phyloP scores from a whole-genome alignment of 495 filamentous ascomycete genomes.

The Penicillium atrosanguineum region DNA sequence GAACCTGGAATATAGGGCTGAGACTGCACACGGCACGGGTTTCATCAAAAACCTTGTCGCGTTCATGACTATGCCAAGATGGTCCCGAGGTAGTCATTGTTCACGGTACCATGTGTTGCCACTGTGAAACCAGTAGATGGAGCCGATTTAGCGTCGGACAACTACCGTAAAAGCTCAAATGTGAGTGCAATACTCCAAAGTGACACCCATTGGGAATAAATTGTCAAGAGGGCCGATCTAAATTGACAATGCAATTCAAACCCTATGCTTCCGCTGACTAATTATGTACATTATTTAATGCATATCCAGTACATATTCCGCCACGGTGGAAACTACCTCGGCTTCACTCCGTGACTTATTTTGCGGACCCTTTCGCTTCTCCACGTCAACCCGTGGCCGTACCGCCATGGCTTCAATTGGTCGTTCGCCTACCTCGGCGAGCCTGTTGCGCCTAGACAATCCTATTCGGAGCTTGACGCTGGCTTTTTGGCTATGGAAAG shows the following conservation, averaged over 20 bases:
- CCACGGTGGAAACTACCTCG: background rate
- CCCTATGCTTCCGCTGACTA: constrained; percentile 12
- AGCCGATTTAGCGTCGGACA: background rate
- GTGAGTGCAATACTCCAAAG: too few species aligned
- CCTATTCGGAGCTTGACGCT: constrained; percentile 37
- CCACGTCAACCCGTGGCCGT: background rate
- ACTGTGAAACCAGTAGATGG: background rate
- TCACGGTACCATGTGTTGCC: background rate
- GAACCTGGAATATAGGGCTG: background rate
- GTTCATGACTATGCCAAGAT: constrained; percentile 4
- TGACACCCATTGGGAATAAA: background rate
- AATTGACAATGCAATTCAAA: background rate
- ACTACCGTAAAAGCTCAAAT: too few species aligned
- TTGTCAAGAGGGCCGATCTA: background rate
- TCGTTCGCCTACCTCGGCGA: constrained; percentile 12
- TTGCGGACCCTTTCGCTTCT: background rate
- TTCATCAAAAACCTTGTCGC: background rate
- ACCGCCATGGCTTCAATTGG: constrained; percentile 13
- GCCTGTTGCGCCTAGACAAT: constrained; percentile 29
- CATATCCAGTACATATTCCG: background rate
- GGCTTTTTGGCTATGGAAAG: constrained; percentile 64
- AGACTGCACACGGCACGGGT: background rate
- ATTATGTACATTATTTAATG: constrained; percentile 8
- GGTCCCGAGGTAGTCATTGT: background rate
- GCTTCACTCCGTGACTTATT: background rate